Evolutionary conservation across 768 basidiomycete genomes (phyloP).

Genomic region (Trametes gibbosa): DNA sequence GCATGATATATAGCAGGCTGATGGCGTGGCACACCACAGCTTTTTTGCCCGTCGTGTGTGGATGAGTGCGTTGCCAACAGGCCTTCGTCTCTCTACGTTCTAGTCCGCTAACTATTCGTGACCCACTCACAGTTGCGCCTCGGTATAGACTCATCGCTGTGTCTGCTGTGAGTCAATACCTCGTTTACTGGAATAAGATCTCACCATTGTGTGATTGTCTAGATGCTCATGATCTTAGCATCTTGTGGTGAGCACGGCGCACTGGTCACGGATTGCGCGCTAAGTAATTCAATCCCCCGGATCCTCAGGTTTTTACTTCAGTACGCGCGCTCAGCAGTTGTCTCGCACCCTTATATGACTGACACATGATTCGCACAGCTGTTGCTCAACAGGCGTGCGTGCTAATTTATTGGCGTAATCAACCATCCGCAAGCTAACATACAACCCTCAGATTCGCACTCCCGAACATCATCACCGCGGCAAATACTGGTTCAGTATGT

Average conservation of each 20-base stretch:
- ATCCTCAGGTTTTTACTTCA: neutral
- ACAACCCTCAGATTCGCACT: neutral
- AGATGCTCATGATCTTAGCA: neutral
- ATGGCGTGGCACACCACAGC: neutral
- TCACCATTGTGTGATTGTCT: neutral
- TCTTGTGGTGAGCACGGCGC: neutral
- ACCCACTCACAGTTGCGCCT: neutral
- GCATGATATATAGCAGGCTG: neutral
- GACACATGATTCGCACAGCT: neutral
- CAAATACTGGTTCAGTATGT: neutral
- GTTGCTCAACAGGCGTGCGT: neutral
- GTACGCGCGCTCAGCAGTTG: neutral
- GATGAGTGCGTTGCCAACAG: neutral
- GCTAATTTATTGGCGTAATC: too few species aligned
- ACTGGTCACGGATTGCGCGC: too few species aligned
- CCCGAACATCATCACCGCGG: neutral
- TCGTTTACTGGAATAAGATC: neutral
- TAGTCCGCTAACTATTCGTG: too few species aligned
- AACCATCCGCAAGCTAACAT: neutral
- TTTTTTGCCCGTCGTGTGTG: neutral
- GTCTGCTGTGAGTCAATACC: neutral
- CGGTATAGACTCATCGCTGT: neutral
- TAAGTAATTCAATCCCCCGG: too few species aligned
- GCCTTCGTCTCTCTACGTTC: too few species aligned
- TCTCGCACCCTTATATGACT: neutral